A percentile compares a stretch with the other conserved stretches of the same genome.
Conservation (phyloP, 202 grass and related monocot species). For the Carex sylvatica region DNA sequence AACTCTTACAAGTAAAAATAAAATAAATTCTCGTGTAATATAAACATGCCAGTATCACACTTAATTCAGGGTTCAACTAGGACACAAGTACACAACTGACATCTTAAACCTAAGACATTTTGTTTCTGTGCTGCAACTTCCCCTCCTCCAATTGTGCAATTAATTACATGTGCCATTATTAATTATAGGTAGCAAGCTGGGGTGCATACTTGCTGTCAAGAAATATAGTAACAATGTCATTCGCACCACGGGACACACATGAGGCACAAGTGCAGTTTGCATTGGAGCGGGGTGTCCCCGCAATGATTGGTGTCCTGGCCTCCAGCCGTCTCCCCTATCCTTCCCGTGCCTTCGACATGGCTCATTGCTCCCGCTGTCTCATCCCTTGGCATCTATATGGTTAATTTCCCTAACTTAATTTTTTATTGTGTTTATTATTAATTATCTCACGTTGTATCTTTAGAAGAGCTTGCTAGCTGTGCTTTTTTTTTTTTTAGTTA, state of each 20-base stretch:
- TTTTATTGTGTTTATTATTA: not conserved
- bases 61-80: slow-evolving; percentile 14
- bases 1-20: not conserved
- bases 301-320: slow-evolving; percentile 86
- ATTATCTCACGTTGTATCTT: not conserved
- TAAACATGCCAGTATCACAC: slow-evolving; percentile 1
- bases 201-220: slow-evolving; percentile 74
- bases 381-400: slow-evolving; percentile 81
- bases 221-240: slow-evolving; percentile 81
- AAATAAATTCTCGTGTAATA: not conserved
- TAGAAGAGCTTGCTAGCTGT: not conserved
- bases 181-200: slow-evolving; percentile 84
- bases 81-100: not conserved
- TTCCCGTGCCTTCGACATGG: slow-evolving; percentile 85
- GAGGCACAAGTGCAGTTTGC: slow-evolving; percentile 97
- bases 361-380: slow-evolving; percentile 91
- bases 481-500: not conserved
- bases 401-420: slow-evolving; percentile 13
- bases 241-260: slow-evolving; percentile 80
- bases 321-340: slow-evolving; percentile 84
- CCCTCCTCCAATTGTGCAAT: too few relatives aligned
- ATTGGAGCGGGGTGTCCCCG: slow-evolving; percentile 86
- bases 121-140: not conserved
- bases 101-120: not conserved
- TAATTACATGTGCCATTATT: not conserved